phyloP scores from a whole-genome alignment of 2,329 filamentous ascomycete species.

The Mycocentrospora acerina region DNA sequence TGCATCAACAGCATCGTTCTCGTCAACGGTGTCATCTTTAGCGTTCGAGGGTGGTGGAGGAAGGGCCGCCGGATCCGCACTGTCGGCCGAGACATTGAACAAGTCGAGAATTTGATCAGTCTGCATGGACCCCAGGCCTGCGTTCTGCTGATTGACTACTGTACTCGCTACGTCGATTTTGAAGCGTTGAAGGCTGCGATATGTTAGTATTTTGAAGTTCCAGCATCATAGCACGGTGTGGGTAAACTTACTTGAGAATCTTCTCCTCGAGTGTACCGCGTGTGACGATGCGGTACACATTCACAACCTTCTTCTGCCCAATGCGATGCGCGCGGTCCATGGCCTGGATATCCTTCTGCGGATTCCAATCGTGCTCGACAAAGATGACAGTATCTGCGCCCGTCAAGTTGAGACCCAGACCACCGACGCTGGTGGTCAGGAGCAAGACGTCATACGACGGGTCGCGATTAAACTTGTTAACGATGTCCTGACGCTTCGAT shows the following conservation, averaged over 20 bases:
- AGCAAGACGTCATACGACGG: slow-evolving; percentile 94
- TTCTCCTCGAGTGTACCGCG: slow-evolving; percentile 97
- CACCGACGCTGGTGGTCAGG: slow-evolving; percentile 92
- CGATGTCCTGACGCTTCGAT: slow-evolving; percentile 91
- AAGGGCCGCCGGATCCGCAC: slow-evolving; percentile 61
- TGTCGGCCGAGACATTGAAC: slow-evolving; percentile 69
- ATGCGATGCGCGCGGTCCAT: slow-evolving; percentile 99
- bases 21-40: slow-evolving; percentile 66
- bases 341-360: slow-evolving; percentile 95
- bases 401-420: slow-evolving; percentile 90
- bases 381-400: slow-evolving; percentile 99
- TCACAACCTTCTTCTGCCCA: slow-evolving; percentile 99
- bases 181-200: slow-evolving; percentile 84
- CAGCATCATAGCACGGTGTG: not conserved
- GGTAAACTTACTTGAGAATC: slow-evolving; percentile 70
- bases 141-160: slow-evolving; percentile 98
- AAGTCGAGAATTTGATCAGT: slow-evolving; percentile 97
- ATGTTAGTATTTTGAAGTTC: slow-evolving; percentile 10
- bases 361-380: slow-evolving; percentile 99
- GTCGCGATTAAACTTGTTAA: slow-evolving; percentile 98
- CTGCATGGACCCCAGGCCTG: slow-evolving; percentile 92
- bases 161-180: slow-evolving; percentile 99
- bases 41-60: slow-evolving; percentile 56
- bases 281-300: slow-evolving; percentile 96
- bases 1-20: slow-evolving; percentile 80